Conservation (phyloP, 169 alveolate species). For the Cytauxzoon felis region DNA sequence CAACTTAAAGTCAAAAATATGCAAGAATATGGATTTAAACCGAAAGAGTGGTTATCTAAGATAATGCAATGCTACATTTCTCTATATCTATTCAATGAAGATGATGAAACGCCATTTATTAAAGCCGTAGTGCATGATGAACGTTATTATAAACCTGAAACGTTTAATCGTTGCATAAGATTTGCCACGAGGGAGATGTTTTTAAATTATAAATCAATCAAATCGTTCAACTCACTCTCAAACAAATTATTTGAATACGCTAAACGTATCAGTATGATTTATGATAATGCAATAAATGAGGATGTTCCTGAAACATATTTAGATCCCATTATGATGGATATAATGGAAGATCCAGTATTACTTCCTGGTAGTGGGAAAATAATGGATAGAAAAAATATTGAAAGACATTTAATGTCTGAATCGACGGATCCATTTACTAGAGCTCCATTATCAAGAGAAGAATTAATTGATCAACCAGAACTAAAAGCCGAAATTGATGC, state of each 20-base stretch:
- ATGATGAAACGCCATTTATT: constrained; percentile 38
- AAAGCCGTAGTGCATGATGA: constrained; percentile 72
- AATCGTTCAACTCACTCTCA: constrained; percentile 33
- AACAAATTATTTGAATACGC: constrained; percentile 46
- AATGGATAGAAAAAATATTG: constrained; percentile 87
- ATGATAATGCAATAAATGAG: constrained; percentile 44
- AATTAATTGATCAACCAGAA: constrained; percentile 82
- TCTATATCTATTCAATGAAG: constrained; percentile 51
- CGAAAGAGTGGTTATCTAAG: constrained; percentile 74
- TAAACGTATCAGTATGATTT: constrained; percentile 51
- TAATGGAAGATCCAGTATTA: constrained; percentile 89
- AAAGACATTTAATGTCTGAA: constrained; percentile 86
- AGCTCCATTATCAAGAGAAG: constrained; percentile 82
- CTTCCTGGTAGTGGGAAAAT: constrained; percentile 85
- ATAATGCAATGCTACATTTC: constrained; percentile 68
- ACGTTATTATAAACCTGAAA: constrained; percentile 72
- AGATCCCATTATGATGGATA: constrained; percentile 87
- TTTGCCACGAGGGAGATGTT: constrained; percentile 76
- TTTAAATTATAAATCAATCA: constrained; percentile 32
- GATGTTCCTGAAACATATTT: constrained; percentile 87
- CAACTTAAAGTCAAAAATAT: constrained; percentile 83
- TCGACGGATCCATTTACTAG: constrained; percentile 90
- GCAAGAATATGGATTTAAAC: constrained; percentile 81
- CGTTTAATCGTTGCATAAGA: constrained; percentile 71
- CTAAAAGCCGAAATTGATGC: constrained; percentile 76